Evolutionary conservation across 345 rosid genomes (phyloP), one percentile per base, ranked within the genome.

Genomic region (Cardamine resedifolia): DNA sequence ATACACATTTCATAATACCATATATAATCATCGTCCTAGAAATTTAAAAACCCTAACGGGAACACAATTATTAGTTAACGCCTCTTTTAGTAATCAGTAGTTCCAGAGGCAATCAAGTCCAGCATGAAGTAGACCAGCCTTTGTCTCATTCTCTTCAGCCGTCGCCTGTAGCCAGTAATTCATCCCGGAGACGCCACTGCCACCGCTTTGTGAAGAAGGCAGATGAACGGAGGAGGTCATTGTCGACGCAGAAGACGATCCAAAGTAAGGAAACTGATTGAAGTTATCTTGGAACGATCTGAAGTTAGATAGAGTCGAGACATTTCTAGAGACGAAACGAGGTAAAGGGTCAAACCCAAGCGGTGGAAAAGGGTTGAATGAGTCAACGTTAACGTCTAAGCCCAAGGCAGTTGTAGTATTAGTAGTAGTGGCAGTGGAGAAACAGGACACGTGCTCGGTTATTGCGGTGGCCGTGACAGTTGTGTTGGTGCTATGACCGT

Each of bases 361-460:
- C 51, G 41, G 63, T 64, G 59, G 72, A 34, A 61, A 50, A 43
- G 63, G 64, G 75, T 43, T 85, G 83, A 49, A 69, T 53, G 28
- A 39, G 57, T 64, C 66, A 47, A 57, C 55, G 73, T 67, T 67
- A 6, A 28, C 62, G 18, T 65, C 71, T 57, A 73, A 19, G 88
- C 88, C 44, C 24, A 75, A 61, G 64, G 85, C 72, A n/a, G 83
- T 77, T 33, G 92, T 83, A 0, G 81, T 74, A 16, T 6, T 44
- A 33, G 91, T 84, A 1, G 87, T 85, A 2, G 88, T 79, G 63
- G 81, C 82, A 78, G 91, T 95, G 99, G 98, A 95, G 99, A 95
- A 95, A 95, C 98, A 95, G 99, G 99, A 91, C 98, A 95, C 97
- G 99, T 95, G 99, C 98, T 87, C 88, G 12, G 80, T 45, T 10